Evolutionary conservation across 495 filamentous ascomycete species (phyloP).

Genomic region (Aspergillus baeticus): DNA sequence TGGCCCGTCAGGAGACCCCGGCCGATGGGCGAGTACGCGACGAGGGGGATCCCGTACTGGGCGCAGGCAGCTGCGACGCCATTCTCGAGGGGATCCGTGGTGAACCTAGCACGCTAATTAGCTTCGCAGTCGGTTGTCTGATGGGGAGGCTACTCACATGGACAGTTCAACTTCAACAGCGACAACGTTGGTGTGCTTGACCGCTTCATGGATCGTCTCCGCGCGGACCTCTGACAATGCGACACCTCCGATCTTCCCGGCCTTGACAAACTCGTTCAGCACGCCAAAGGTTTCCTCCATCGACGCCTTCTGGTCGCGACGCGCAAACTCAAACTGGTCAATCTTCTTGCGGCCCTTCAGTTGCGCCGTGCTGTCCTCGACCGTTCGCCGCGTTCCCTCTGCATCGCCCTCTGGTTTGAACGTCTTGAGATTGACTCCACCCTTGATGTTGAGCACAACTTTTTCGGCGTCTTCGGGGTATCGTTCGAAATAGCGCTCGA

Average conservation of each 20-base stretch:
- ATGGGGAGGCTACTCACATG: slow-evolving; percentile 49
- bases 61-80: slow-evolving; percentile 71
- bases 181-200: slow-evolving; percentile 37
- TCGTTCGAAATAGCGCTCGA: slow-evolving; percentile 58
- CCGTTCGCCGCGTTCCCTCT: slow-evolving; percentile 58
- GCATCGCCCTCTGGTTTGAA: slow-evolving; percentile 56
- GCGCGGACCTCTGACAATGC: slow-evolving; percentile 70
- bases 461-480: slow-evolving; percentile 61
- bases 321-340: slow-evolving; percentile 78
- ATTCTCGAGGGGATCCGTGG: slow-evolving; percentile 66
- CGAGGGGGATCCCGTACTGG: slow-evolving; percentile 67
- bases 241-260: slow-evolving; percentile 78
- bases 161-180: slow-evolving; percentile 81
- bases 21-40: slow-evolving; percentile 64
- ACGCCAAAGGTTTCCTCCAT: slow-evolving; percentile 57
- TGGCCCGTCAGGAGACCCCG: slow-evolving; percentile 57
- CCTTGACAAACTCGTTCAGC: slow-evolving; percentile 64
- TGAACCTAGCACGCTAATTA: too few species aligned
- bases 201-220: slow-evolving; percentile 70
- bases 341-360: slow-evolving; percentile 74
- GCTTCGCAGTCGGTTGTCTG: too few species aligned
- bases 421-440: slow-evolving; percentile 38
- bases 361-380: slow-evolving; percentile 59
- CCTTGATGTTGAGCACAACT: slow-evolving; percentile 61
- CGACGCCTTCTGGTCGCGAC: slow-evolving; percentile 64